These are phyloP conservation scores for Chaetomium olivaceum DNA, from an alignment of 2,329 filamentous ascomycete species.

Conservation along the genomic window DNA sequence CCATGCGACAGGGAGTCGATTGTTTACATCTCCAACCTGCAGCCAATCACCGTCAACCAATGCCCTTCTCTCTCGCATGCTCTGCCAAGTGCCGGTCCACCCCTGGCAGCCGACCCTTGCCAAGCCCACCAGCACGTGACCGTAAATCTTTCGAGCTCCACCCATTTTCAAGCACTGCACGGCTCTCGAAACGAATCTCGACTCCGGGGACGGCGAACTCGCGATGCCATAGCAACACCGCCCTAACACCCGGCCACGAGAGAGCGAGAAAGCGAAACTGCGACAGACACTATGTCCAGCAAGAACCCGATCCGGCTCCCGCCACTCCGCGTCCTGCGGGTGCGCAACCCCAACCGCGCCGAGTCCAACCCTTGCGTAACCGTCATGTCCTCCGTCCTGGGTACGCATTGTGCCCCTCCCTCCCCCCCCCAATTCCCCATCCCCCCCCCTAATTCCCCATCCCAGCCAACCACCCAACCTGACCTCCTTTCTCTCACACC, in stretches of 20 bases:
- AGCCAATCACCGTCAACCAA: conserved; percentile 25
- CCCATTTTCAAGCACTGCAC: neutral
- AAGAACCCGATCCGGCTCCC: conserved; percentile 59
- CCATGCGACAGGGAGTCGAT: conserved; percentile 15
- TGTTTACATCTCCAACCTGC: conserved; percentile 32
- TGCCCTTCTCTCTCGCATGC: neutral
- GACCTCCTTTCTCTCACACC: neutral
- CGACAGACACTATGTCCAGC: conserved; percentile 32
- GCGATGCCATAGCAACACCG: conserved; percentile 16
- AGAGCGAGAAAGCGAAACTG: neutral
- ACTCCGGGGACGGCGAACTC: conserved; percentile 6
- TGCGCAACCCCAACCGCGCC: conserved; percentile 53
- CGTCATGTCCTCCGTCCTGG: conserved; percentile 59
- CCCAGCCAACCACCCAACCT: neutral
- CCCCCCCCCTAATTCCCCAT: conserved; percentile 16
- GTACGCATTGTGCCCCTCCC: conserved; percentile 40
- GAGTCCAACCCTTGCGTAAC: conserved; percentile 55
- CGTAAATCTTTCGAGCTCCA: conserved; percentile 19
- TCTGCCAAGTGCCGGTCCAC: neutral
- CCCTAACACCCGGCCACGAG: neutral
- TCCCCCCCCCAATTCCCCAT: conserved; percentile 22
- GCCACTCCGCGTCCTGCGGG: conserved; percentile 56
- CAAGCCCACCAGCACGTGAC: conserved; percentile 33
- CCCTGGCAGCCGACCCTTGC: neutral
- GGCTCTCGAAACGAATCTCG: neutral